Evolutionary conservation across 306 rosid species (phyloP).

Genomic region (Citrullus mucosospermus): DNA sequence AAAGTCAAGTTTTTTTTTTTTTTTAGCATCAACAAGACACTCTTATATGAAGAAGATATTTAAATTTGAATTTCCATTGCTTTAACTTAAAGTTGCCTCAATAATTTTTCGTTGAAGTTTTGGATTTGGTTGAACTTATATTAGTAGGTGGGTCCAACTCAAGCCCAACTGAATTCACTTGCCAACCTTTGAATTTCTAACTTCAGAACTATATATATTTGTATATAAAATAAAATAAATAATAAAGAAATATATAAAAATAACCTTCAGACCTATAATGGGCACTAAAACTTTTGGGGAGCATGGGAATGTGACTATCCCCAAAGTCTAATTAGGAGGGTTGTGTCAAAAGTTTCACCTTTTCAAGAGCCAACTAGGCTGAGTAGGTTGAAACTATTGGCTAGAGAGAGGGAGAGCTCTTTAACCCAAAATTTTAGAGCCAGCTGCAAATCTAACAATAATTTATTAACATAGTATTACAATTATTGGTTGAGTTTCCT

Average conservation of each 20-base stretch:
- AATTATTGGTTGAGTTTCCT: neutral
- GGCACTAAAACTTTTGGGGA: neutral
- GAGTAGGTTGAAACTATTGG: neutral
- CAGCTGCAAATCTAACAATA: neutral
- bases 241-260: no score
- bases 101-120: neutral
- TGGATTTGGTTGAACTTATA: conserved; percentile 3
- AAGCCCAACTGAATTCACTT: neutral
- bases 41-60: neutral
- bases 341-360: neutral
- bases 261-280: neutral
- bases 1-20: no score
- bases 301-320: neutral
- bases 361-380: neutral
- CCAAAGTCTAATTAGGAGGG: neutral
- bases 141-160: conserved; percentile 4
- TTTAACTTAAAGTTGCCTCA: conserved; percentile 1
- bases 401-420: neutral
- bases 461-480: neutral
- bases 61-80: neutral
- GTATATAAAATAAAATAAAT: no score
- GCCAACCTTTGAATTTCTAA: neutral
- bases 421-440: neutral
- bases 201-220: neutral
- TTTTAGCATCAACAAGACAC: neutral